Conservation (phyloP, 2,329 filamentous ascomycete genomes). For the Botryosphaeria agaves region DNA sequence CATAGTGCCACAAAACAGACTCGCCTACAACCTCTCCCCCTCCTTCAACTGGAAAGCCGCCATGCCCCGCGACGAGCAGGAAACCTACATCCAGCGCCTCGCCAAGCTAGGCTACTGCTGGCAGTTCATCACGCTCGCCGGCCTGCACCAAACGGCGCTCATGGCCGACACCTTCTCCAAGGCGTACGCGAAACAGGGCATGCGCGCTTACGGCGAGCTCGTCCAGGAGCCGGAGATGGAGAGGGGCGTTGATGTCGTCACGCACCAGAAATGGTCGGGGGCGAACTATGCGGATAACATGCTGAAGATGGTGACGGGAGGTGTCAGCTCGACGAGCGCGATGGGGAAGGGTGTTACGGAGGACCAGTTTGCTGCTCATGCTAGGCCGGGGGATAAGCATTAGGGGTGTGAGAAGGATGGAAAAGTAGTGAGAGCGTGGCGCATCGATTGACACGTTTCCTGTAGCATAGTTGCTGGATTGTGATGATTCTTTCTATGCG, state of each 20-base stretch:
- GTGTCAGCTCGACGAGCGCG: slow-evolving; percentile 77
- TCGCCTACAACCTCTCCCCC: slow-evolving; percentile 94
- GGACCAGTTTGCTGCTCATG: slow-evolving; percentile 53
- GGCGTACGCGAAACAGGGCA: slow-evolving; percentile 65
- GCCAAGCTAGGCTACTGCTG: slow-evolving; percentile 87
- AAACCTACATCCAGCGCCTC: slow-evolving; percentile 90
- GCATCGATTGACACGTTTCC: too few species aligned
- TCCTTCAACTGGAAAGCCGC: slow-evolving; percentile 99
- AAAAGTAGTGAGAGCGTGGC: too few species aligned
- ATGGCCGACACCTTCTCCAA: slow-evolving; percentile 79
- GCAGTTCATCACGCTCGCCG: slow-evolving; percentile 99
- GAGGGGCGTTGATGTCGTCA: slow-evolving; percentile 78
- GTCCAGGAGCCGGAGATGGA: slow-evolving; percentile 98
- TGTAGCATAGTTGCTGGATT: too few species aligned
- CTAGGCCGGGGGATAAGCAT: slow-evolving; percentile 22
- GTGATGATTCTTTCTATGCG: too few species aligned
- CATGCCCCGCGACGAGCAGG: slow-evolving; percentile 80
- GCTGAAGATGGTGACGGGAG: slow-evolving; percentile 93
- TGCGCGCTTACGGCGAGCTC: slow-evolving; percentile 93
- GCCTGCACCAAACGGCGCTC: slow-evolving; percentile 86
- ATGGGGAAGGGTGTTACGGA: slow-evolving; percentile 98
- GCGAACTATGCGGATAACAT: slow-evolving; percentile 89
- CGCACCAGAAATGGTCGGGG: slow-evolving; percentile 97
- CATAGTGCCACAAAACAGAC: slow-evolving; percentile 29
- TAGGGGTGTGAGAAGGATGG: neutral